Base-by-base conservation (phyloP, 257 asterid species). In the Lavandula angustifolia region DNA sequence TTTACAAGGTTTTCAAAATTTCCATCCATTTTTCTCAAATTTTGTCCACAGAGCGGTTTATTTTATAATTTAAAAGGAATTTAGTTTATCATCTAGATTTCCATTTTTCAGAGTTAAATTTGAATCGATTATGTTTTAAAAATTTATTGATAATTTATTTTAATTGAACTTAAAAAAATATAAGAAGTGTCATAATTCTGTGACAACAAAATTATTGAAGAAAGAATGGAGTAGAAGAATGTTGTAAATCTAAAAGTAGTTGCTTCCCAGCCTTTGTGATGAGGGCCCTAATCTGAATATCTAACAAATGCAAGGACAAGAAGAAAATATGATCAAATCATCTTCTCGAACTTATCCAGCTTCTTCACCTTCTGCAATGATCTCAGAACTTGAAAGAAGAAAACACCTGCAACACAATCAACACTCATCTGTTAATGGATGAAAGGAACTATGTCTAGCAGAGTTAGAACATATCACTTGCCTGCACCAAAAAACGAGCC, bases 321-420 rank as follows among this genome's bases (percentile, higher is more conserved):
- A 13, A 43, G 42, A 35, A 66, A 14, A 22, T 14, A 57, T 7
- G 32, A 22, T 86, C 85, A 87, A 55, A 87, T 84, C 92, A 90
- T 87, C 54, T 85, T 85, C 81, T 90, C 97, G 72, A 85, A 75
- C 42, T 82, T 90, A 54, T 87, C 95, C 34, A 87, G 95, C 8
- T 27, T 79, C 52, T 78, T 90, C 80, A 82, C 96, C 81, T 82
- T 79, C 52, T 81, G 88, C 95, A 90, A 85, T 64, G 96, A 82
- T 77, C 95, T 78, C n/a, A 84, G 11, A 4, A 85, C 38, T 55
- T 87, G 73, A 53, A 75, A 53, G 14, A 82, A 63, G 74, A 90
- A 85, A 41, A 84, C 52, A 75, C 95, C 96, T 90, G 89, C 74
- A 60, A 29, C 29, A 49, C 8, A 27, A 42, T 10, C 16, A 55